These are phyloP conservation scores for Pyrenopolyporus hunteri DNA, from an alignment of 495 filamentous ascomycete species.

Conservation along the genomic window DNA sequence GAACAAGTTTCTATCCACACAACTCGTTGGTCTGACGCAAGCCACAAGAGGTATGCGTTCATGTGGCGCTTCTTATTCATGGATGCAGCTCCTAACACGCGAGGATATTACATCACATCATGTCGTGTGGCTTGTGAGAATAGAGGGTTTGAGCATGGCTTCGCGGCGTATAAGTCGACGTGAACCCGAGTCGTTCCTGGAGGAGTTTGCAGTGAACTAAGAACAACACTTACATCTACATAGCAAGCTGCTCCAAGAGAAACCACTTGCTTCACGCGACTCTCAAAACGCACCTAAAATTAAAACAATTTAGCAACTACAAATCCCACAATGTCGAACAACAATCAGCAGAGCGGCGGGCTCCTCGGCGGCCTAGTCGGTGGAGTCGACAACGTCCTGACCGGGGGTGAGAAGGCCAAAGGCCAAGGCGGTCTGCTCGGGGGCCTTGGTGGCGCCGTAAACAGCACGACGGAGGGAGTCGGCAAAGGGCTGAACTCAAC, in stretches of 20 bases:
- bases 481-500: constrained; percentile 47
- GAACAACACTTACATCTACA: background rate
- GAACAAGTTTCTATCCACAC: constrained; percentile 45
- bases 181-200: background rate
- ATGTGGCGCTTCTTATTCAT: constrained; percentile 28
- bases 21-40: constrained; percentile 22
- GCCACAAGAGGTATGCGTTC: constrained; percentile 32
- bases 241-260: background rate
- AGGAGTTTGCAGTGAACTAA: too few relatives aligned
- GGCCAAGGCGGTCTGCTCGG: constrained; percentile 52
- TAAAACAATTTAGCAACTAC: background rate
- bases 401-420: constrained; percentile 48
- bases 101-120: constrained; percentile 35
- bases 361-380: constrained; percentile 50
- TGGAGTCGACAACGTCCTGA: constrained; percentile 49
- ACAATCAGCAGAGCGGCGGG: constrained; percentile 43
- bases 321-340: constrained; percentile 41
- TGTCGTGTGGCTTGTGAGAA: constrained; percentile 17
- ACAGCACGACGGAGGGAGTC: constrained; percentile 45
- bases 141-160: background rate
- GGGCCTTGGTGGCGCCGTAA: constrained; percentile 38
- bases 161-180: background rate
- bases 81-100: background rate
- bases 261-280: background rate
- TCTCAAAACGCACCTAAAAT: background rate